Evolutionary conservation across 2,329 filamentous ascomycete genomes (phyloP), one percentile per base, ranked within the genome.

Genomic region (Nigrograna mackinnonii): DNA sequence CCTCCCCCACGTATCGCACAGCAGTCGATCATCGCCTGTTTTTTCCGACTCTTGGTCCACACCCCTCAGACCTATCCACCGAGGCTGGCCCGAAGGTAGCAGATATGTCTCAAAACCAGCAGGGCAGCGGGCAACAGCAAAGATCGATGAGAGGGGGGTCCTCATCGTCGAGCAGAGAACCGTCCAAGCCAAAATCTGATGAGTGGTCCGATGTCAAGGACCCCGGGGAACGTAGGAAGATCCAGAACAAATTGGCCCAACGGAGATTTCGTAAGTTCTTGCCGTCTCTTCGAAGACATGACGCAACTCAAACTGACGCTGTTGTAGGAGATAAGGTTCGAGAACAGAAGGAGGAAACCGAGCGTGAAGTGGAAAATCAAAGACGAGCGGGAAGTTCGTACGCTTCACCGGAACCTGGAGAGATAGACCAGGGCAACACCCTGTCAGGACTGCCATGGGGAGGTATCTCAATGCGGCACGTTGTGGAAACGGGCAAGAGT

Each of bases 181-280:
- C 54, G 13, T 48, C 49, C 17, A 56, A 50, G 41, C 32, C 52
- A 16, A 54, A 50, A 21, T 46, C 53, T n/a, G 78, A 86, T 49
- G 82, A 89, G 68, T 91, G 87, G 87, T 76, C 79, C 20, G 79
- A 84, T 0, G 77, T 90, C 32, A 80, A 79, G 5, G 85, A 90
- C 54, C 84, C 85, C 0, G 83, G 83, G 46, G 84, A 89, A 69
- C 78, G 87, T 59, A 76, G 87, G 49, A 83, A 85, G 46, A 86
- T 90, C 37, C 87, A 91, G 64, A 91, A 91, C 62, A 80, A 85
- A 40, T 79, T 89, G 47, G 86, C 86, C 2, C 87, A 90, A 58
- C 78, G 86, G 52, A 89, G 89, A 57, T 90, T 89, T 54, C 79
- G 87, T 90, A 77, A 59, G 84, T 72, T 11, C 20, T 22, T 20